These are phyloP conservation scores for Diaporthe humulicola DNA, from an alignment of 2,329 filamentous ascomycete genomes.

Conservation along the genomic window DNA sequence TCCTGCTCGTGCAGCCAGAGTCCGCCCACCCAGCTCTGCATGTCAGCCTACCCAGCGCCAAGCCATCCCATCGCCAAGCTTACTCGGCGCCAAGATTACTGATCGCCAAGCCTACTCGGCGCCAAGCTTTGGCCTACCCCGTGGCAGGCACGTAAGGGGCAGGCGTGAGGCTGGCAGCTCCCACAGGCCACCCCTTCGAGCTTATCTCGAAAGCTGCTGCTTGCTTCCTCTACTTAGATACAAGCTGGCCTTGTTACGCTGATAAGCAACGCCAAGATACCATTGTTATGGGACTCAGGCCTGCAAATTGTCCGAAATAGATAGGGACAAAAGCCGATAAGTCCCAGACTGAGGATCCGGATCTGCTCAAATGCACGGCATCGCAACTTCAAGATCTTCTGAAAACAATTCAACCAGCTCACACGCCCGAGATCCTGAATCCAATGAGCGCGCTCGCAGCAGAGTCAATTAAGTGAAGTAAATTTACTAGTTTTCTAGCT, in stretches of 20 bases:
- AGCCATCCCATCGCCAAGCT: background rate
- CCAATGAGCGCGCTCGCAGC: background rate
- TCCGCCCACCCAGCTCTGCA: background rate
- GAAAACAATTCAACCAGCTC: background rate
- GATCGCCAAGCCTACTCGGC: background rate
- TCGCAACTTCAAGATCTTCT: background rate
- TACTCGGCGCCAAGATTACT: background rate
- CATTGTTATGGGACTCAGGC: background rate
- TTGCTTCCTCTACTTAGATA: background rate
- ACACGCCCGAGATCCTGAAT: background rate
- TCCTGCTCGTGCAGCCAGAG: background rate
- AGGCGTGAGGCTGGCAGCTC: background rate
- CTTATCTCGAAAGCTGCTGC: background rate
- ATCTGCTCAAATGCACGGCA: background rate
- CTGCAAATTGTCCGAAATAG: background rate
- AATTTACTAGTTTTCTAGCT: background rate
- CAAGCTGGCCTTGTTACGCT: background rate
- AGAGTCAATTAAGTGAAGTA: background rate
- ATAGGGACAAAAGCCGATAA: background rate
- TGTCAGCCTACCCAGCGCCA: background rate
- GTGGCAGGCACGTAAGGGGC: background rate
- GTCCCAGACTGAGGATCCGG: background rate
- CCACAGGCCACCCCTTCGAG: background rate
- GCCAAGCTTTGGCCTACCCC: background rate
- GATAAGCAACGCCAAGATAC: background rate